phyloP scores from a whole-genome alignment of 495 filamentous ascomycete genomes.

The Neurospora sp. region DNA sequence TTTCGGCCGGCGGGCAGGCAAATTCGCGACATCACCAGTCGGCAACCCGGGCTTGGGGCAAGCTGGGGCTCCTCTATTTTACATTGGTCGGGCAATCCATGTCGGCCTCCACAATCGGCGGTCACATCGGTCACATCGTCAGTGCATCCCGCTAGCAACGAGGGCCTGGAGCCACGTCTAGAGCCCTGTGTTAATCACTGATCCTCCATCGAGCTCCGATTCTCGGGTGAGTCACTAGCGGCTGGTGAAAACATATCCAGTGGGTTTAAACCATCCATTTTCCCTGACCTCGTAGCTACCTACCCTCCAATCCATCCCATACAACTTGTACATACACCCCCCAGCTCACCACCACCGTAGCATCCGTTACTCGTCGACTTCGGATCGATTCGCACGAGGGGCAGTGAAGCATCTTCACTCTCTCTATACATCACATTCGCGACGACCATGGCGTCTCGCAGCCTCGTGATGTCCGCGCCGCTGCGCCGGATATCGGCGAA shows the following conservation, averaged over 20 bases:
- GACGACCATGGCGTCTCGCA: constrained; percentile 34
- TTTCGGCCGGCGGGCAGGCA: not conserved
- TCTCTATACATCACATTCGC: constrained; percentile 12
- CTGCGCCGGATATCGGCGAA: constrained; percentile 22
- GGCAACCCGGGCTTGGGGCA: not conserved
- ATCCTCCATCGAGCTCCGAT: not conserved
- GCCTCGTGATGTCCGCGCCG: constrained; percentile 21
- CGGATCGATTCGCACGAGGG: not conserved
- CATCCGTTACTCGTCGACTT: not conserved
- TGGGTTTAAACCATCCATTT: not conserved
- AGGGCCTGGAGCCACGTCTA: not conserved
- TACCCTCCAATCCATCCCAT: not conserved
- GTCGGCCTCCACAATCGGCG: constrained; percentile 4
- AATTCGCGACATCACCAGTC: not conserved
- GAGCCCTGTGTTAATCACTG: not conserved
- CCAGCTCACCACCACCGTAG: not conserved
- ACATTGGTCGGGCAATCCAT: constrained; percentile 7
- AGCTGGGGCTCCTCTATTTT: not conserved
- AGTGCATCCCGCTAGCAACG: not conserved
- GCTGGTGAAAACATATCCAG: not conserved
- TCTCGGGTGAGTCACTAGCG: not conserved
- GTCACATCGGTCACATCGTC: constrained; percentile 1
- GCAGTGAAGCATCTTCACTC: not conserved
- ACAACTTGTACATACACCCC: not conserved
- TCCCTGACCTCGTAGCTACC: not conserved